Percentiles rank a stretch among this genome's conserved stretches.
These are phyloP conservation scores for Colletotrichum plurivorum DNA, from an alignment of 2,329 filamentous ascomycete species.

Conservation along the genomic window DNA sequence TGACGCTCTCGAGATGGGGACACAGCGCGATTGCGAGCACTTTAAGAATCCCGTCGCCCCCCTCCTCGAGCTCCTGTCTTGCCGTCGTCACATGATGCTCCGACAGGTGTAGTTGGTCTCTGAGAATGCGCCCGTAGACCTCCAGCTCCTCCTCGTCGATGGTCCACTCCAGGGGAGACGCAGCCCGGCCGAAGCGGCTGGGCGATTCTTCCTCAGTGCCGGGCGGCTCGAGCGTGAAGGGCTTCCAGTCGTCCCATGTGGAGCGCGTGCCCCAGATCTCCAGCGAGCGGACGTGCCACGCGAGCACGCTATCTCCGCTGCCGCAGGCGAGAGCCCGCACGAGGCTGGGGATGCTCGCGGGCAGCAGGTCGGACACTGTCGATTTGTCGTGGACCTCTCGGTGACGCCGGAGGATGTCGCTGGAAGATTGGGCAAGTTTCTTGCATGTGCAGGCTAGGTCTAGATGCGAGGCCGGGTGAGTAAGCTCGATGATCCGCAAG, in stretches of 20 bases:
- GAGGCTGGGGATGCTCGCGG: constrained; percentile 8
- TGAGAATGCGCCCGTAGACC: constrained; percentile 1
- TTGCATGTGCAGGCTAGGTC: constrained; percentile 16
- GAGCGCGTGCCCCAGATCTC: constrained; percentile 19
- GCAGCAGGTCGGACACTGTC: constrained; percentile 19
- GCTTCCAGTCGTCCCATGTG: constrained; percentile 17
- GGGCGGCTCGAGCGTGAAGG: constrained; percentile 6
- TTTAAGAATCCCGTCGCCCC: constrained; percentile 15
- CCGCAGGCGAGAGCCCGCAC: constrained; percentile 3
- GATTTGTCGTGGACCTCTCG: constrained; percentile 10
- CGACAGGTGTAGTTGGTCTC: background rate
- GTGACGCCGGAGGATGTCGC: constrained; percentile 13
- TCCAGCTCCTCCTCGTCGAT: background rate
- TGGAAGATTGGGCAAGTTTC: constrained; percentile 1
- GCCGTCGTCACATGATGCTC: background rate
- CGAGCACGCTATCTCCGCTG: constrained; percentile 4
- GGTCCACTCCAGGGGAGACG: background rate
- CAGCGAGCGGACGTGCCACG: constrained; percentile 25
- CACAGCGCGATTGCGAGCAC: constrained; percentile 6
- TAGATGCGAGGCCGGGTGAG: constrained; percentile 5
- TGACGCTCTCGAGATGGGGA: constrained; percentile 18
- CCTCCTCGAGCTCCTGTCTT: background rate
- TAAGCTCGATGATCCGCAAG: constrained; percentile 18
- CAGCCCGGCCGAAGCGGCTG: background rate
- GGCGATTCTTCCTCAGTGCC: background rate